phyloP scores from a whole-genome alignment of 805 yeast genomes.

The Hanseniaspora taiwanica region DNA sequence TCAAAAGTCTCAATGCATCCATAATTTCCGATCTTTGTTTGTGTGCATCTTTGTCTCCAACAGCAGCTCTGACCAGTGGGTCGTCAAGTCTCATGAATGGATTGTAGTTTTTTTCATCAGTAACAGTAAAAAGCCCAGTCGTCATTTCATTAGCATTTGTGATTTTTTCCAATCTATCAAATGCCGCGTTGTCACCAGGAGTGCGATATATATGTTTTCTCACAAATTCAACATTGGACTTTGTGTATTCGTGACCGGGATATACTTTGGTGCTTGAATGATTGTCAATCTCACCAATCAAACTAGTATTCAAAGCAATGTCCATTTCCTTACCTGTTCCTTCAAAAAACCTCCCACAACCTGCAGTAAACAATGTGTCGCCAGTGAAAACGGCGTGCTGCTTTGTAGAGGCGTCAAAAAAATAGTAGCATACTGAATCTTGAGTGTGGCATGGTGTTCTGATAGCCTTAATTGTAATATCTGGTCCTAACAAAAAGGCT shows the following conservation, averaged over 20 bases:
- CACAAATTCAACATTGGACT: constrained; percentile 67
- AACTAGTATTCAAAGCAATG: constrained; percentile 40
- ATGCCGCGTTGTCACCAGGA: constrained; percentile 27
- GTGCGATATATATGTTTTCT: constrained; percentile 41
- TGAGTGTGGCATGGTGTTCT: constrained; percentile 98
- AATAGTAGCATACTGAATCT: constrained; percentile 85
- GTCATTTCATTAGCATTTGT: constrained; percentile 48
- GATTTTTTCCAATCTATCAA: constrained; percentile 40
- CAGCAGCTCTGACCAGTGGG: constrained; percentile 42
- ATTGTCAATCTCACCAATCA: constrained; percentile 50
- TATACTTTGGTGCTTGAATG: constrained; percentile 46
- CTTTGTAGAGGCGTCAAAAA: constrained; percentile 43
- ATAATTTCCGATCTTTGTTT: constrained; percentile 39
- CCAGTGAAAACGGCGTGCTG: constrained; percentile 84
- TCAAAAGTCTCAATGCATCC: constrained; percentile 62
- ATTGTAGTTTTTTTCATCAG: constrained; percentile 69
- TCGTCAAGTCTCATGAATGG: constrained; percentile 81
- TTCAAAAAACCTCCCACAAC: constrained; percentile 95
- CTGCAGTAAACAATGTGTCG: constrained; percentile 85
- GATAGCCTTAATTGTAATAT: constrained; percentile 58
- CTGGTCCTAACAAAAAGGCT: constrained; percentile 46
- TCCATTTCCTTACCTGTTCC: constrained; percentile 80
- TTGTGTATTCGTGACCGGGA: constrained; percentile 96
- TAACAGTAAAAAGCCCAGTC: constrained; percentile 77
- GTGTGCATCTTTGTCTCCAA: constrained; percentile 34